Percentiles rank a stretch among this genome's conserved stretches.
These are phyloP conservation scores for Marasmius sp. DNA, from an alignment of 1,284 basidiomycete genomes.

Conservation along the genomic window DNA sequence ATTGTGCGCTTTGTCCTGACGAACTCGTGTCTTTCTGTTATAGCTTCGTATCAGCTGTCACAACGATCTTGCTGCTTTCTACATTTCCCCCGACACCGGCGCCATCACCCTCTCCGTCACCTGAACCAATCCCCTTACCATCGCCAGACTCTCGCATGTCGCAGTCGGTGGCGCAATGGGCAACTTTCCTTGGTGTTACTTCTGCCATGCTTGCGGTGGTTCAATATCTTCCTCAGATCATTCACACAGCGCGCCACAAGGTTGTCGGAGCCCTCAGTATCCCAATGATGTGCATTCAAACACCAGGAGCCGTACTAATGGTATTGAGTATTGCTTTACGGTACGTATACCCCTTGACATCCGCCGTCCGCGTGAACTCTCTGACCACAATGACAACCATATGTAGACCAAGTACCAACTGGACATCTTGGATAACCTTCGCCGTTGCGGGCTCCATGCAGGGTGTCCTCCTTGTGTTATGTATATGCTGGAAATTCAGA, in stretches of 20 bases:
- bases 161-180: slow-evolving; percentile 62
- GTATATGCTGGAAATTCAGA: slow-evolving; percentile 75
- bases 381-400: neutral
- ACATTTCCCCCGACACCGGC: slow-evolving; percentile 41
- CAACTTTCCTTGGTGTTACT: slow-evolving; percentile 85
- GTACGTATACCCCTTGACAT: slow-evolving; percentile 29
- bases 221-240: slow-evolving; percentile 89
- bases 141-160: slow-evolving; percentile 24
- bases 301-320: slow-evolving; percentile 89
- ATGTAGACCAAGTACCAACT: slow-evolving; percentile 74
- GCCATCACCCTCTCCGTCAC: slow-evolving; percentile 32
- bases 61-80: slow-evolving; percentile 57
- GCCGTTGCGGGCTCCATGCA: slow-evolving; percentile 89
- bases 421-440: slow-evolving; percentile 88
- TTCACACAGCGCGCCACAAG: slow-evolving; percentile 75
- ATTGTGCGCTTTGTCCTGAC: slow-evolving; percentile 11
- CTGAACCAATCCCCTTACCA: slow-evolving; percentile 20
- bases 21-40: slow-evolving; percentile 1
- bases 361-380: slow-evolving; percentile 8
- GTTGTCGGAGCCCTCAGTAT: slow-evolving; percentile 92
- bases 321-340: slow-evolving; percentile 81
- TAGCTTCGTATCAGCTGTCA: slow-evolving; percentile 53
- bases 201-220: slow-evolving; percentile 77
- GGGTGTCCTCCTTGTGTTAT: slow-evolving; percentile 77
- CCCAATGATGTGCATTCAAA: slow-evolving; percentile 94